Conservation (phyloP, 177 flowering plant species). For the Vitis hybrid region DNA sequence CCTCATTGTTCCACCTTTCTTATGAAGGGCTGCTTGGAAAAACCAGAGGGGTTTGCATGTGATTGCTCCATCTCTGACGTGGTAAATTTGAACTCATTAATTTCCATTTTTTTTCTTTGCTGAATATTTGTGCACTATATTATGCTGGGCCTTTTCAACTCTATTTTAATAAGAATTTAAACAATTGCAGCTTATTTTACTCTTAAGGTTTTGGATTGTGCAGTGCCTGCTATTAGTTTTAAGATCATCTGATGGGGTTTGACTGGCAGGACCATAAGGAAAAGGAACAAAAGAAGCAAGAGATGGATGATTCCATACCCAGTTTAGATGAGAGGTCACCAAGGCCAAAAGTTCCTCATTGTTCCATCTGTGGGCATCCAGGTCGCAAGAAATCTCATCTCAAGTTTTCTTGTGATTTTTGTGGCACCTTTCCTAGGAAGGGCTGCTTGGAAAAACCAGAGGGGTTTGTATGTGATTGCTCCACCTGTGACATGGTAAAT, state of each 20-base stretch:
- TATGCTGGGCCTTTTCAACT: neutral
- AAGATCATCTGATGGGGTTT: slow-evolving; percentile 8
- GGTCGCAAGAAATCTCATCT: slow-evolving; percentile 75
- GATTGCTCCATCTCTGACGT: slow-evolving; percentile 56
- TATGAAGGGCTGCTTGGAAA: slow-evolving; percentile 47
- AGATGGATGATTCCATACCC: slow-evolving; percentile 6
- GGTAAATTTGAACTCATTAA: slow-evolving; percentile 36
- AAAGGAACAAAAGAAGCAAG: slow-evolving; percentile 55
- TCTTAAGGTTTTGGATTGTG: neutral
- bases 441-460: slow-evolving; percentile 61
- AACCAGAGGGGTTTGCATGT: slow-evolving; percentile 71
- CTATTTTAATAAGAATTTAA: neutral
- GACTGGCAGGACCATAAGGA: slow-evolving; percentile 44
- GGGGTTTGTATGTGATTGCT: slow-evolving; percentile 75
- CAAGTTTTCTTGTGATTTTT: slow-evolving; percentile 63
- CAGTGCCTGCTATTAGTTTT: neutral
- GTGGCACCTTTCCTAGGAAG: slow-evolving; percentile 28
- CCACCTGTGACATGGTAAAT: slow-evolving; percentile 57
- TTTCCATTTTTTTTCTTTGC: neutral
- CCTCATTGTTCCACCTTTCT: slow-evolving; percentile 67
- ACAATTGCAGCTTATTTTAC: neutral
- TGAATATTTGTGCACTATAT: neutral
- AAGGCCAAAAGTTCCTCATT: slow-evolving; percentile 59
- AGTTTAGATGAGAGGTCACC: slow-evolving; percentile 28
- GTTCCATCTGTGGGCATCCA: slow-evolving; percentile 94